A percentile compares a stretch with the other conserved stretches of the same genome.
Conservation (phyloP, 805 yeast species). For the Barnettozyma populi region DNA sequence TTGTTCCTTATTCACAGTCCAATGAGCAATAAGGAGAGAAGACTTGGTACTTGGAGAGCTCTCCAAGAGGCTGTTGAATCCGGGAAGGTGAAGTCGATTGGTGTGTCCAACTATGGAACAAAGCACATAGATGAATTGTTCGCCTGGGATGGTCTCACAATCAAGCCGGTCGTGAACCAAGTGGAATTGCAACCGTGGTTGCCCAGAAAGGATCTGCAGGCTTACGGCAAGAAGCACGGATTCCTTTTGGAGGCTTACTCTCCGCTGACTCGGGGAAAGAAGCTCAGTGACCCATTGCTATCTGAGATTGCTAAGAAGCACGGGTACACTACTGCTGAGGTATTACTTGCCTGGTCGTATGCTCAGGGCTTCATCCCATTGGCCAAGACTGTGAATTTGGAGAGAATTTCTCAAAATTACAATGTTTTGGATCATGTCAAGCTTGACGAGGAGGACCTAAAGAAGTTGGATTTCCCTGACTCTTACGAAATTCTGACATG, state of each 20-base stretch:
- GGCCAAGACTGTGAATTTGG: conserved; percentile 54
- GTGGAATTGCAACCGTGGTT: conserved; percentile 32
- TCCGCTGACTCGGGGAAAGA: conserved; percentile 22
- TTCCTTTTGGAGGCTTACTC: conserved; percentile 20
- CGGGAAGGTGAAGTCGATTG: conserved; percentile 60
- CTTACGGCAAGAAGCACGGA: conserved; percentile 17
- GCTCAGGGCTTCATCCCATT: conserved; percentile 64
- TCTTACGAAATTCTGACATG: conserved; percentile 36
- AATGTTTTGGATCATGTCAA: conserved; percentile 45
- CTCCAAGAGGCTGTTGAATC: conserved; percentile 65
- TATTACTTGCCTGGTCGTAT: conserved; percentile 66
- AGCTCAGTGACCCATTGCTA: conserved; percentile 19
- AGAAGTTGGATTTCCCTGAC: conserved; percentile 35
- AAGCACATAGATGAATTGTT: conserved; percentile 59
- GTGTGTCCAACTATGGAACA: conserved; percentile 71
- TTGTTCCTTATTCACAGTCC: conserved; percentile 67
- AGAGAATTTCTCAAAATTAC: conserved; percentile 49
- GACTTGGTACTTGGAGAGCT: conserved; percentile 65
- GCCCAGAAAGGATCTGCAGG: conserved; percentile 23
- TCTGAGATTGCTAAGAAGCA: conserved; percentile 26
- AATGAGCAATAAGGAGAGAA: conserved; percentile 35
- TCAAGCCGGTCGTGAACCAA: conserved; percentile 71
- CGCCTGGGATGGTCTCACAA: conserved; percentile 45
- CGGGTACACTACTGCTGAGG: conserved; percentile 51
- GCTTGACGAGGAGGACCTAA: conserved; percentile 37